phyloP scores from a whole-genome alignment of 495 filamentous ascomycete genomes.

The Neurospora sp. region DNA sequence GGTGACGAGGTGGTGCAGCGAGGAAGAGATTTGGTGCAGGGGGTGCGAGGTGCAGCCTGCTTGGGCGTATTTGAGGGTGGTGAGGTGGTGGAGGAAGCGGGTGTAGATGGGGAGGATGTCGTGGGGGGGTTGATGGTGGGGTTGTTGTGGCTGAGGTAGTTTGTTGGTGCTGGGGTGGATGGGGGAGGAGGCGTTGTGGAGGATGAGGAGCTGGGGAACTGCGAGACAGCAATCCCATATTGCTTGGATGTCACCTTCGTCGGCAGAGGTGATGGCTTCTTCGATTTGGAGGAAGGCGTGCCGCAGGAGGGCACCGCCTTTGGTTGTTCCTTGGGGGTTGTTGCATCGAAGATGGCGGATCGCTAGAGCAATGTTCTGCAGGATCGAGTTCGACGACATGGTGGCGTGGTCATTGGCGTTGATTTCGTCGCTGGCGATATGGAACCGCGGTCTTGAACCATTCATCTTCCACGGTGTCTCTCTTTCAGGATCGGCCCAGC shows the following conservation, averaged over 20 bases:
- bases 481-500: background rate
- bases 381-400: conserved; percentile 5
- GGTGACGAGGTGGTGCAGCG: background rate
- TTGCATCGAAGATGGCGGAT: conserved; percentile 8
- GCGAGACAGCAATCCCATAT: conserved; percentile 28
- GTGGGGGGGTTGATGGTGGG: background rate
- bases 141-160: background rate
- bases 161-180: conserved; percentile 2
- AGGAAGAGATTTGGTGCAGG: conserved; percentile 7
- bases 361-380: conserved; percentile 15
- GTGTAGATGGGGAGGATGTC: conserved; percentile 20
- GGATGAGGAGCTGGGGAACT: conserved; percentile 18
- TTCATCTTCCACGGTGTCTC: conserved; percentile 5
- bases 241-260: conserved; percentile 13
- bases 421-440: background rate
- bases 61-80: conserved; percentile 6
- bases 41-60: conserved; percentile 8
- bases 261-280: conserved; percentile 2
- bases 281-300: conserved; percentile 19
- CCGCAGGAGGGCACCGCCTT: conserved; percentile 13
- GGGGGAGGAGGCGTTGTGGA: background rate
- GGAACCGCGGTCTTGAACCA: background rate
- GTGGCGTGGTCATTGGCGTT: background rate
- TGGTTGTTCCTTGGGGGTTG: background rate
- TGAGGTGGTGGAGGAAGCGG: conserved; percentile 11